Evolutionary conservation across 2,329 filamentous ascomycete species (phyloP).

Genomic region (Grosmannia clavigera): DNA sequence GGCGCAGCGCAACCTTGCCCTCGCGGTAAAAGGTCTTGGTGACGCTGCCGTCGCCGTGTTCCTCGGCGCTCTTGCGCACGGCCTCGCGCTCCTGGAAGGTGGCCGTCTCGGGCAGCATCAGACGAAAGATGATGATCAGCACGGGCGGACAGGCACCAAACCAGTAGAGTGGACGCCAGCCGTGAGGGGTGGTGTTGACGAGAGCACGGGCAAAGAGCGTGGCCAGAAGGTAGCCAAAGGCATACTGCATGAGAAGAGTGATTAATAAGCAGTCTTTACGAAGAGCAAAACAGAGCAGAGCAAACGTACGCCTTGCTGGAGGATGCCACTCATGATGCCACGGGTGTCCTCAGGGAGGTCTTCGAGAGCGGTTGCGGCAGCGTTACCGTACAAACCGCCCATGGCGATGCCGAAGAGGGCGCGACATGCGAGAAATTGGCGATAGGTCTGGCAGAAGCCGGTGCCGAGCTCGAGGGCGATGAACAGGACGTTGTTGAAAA

Average conservation of each 20-base stretch:
- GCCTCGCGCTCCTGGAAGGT: constrained; percentile 11
- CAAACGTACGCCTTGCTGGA: constrained; percentile 54
- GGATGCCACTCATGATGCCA: constrained; percentile 69
- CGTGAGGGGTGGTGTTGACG: constrained; percentile 49
- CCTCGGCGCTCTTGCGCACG: constrained; percentile 35
- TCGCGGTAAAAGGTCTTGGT: constrained; percentile 59
- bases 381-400: constrained; percentile 71
- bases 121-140: constrained; percentile 12
- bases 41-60: constrained; percentile 48
- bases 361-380: constrained; percentile 66
- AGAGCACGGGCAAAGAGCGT: constrained; percentile 24
- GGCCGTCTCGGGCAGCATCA: constrained; percentile 13
- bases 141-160: constrained; percentile 56
- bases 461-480: constrained; percentile 53
- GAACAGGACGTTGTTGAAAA: constrained; percentile 57
- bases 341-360: constrained; percentile 45
- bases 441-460: constrained; percentile 61
- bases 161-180: constrained; percentile 70
- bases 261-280: neutral
- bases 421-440: constrained; percentile 62
- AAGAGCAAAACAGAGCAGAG: neutral
- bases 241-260: constrained; percentile 32
- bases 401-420: constrained; percentile 67
- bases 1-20: constrained; percentile 52
- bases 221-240: constrained; percentile 26